Conservation (phyloP, 805 yeast species). For the Lipomyces mesembrius region DNA sequence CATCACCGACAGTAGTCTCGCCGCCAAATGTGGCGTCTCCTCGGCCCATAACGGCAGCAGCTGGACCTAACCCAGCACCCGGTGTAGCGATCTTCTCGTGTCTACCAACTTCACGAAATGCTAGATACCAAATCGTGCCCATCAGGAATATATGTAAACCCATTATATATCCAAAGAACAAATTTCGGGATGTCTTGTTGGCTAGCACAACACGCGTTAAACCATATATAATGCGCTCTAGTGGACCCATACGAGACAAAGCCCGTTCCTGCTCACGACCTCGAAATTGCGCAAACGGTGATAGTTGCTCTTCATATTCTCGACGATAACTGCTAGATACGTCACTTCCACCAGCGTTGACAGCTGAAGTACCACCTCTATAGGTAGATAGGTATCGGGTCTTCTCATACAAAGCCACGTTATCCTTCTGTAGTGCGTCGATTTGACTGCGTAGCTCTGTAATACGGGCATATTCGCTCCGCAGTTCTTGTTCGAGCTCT, state of each 20-base stretch:
- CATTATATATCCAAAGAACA: constrained; percentile 73
- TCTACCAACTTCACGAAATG: constrained; percentile 34
- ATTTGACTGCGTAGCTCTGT: constrained; percentile 69
- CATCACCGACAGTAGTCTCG: constrained; percentile 2
- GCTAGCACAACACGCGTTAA: constrained; percentile 77
- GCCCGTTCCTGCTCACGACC: constrained; percentile 77
- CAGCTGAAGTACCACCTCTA: constrained; percentile 25
- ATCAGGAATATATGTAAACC: constrained; percentile 76
- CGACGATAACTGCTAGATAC: constrained; percentile 56
- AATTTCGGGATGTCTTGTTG: constrained; percentile 69
- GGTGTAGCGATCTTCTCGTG: constrained; percentile 23
- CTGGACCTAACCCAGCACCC: constrained; percentile 5
- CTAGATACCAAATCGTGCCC: constrained; percentile 42
- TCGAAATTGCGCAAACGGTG: constrained; percentile 83
- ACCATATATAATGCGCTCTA: constrained; percentile 76
- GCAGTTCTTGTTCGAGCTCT: constrained; percentile 81
- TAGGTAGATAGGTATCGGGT: constrained; percentile 46
- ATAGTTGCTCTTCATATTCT: constrained; percentile 74
- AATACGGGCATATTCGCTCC: constrained; percentile 58
- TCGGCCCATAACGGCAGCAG: constrained; percentile 5
- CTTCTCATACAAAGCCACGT: constrained; percentile 77
- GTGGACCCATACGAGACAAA: constrained; percentile 68
- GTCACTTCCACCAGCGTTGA: constrained; percentile 32
- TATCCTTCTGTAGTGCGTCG: constrained; percentile 69
- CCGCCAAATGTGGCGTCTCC: constrained; percentile 1